These are phyloP conservation scores for Skeletonema potamos DNA, from an alignment of 108 stramenopile genomes.

Conservation along the genomic window DNA sequence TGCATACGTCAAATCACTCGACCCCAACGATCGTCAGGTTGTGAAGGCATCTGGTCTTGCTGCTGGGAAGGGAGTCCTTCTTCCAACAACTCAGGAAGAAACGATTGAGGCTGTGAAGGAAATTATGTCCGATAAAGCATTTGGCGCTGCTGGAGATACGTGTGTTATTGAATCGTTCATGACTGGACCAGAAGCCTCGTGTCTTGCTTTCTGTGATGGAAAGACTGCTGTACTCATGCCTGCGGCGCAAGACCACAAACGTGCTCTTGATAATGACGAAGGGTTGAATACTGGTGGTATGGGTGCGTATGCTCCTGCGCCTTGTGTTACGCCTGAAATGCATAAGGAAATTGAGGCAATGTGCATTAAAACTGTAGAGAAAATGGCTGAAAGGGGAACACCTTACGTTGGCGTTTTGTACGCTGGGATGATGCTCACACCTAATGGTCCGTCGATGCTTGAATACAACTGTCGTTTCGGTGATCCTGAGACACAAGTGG, in stretches of 20 bases:
- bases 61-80: constrained; percentile 98
- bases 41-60: constrained; percentile 99
- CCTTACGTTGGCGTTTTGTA: constrained; percentile 97
- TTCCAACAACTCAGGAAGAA: constrained; percentile 89
- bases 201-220: constrained; percentile 97
- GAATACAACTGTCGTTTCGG: constrained; percentile 99
- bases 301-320: constrained; percentile 99
- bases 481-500: constrained; percentile 98
- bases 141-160: constrained; percentile 94
- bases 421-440: constrained; percentile 97
- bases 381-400: constrained; percentile 94
- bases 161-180: constrained; percentile 98
- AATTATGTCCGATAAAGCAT: constrained; percentile 94
- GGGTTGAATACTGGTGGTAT: constrained; percentile 99
- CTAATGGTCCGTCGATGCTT: constrained; percentile 88
- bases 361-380: constrained; percentile 90
- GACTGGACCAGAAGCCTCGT: constrained; percentile 97
- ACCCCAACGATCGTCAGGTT: constrained; percentile 87
- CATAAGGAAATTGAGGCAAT: constrained; percentile 88
- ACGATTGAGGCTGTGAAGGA: constrained; percentile 90
- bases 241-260: constrained; percentile 98
- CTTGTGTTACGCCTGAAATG: constrained; percentile 89
- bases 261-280: constrained; percentile 94
- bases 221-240: constrained; percentile 90
- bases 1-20: constrained; percentile 77